Evolutionary conservation across 495 filamentous ascomycete genomes (phyloP).

Genomic region (Pseudevernia furfuracea): DNA sequence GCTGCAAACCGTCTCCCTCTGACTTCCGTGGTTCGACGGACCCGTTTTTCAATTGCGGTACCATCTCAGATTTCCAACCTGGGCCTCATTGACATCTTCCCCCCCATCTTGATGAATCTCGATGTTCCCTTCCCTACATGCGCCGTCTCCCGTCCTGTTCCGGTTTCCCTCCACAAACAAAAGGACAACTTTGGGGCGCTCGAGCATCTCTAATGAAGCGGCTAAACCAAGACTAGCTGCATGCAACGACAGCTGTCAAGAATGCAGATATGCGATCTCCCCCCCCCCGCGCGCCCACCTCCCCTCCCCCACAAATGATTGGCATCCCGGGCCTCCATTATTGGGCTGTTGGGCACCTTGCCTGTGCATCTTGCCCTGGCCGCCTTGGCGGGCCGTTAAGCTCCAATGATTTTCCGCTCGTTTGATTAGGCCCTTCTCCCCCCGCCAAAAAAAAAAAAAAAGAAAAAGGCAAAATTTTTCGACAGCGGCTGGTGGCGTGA

Average conservation of each 20-base stretch:
- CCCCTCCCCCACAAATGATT: not conserved
- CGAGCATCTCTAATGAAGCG: slow-evolving; percentile 3
- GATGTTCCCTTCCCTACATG: not conserved
- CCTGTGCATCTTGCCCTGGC: too few species aligned
- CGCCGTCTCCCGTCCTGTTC: not conserved
- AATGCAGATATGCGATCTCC: slow-evolving; percentile 2
- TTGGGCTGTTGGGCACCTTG: not conserved
- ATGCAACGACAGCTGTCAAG: slow-evolving; percentile 7
- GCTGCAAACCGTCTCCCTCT: not conserved
- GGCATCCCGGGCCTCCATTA: not conserved
- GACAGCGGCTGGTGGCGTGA: slow-evolving; percentile 3
- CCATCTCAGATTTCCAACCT: slow-evolving; percentile 1
- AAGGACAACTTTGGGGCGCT: not conserved
- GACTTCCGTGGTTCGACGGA: not conserved
- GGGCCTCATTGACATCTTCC: not conserved
- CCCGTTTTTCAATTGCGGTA: not conserved
- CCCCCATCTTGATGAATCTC: slow-evolving; percentile 12
- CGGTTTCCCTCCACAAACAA: not conserved
- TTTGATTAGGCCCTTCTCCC: too few species aligned
- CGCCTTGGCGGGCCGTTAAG: not conserved
- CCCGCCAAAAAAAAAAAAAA: too few species aligned
- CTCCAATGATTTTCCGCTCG: not conserved
- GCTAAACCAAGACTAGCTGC: not conserved
- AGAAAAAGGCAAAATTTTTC: too few species aligned
- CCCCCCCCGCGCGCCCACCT: not conserved